Conservation (phyloP, 768 basidiomycete genomes). For the Auriscalpium vulgare region DNA sequence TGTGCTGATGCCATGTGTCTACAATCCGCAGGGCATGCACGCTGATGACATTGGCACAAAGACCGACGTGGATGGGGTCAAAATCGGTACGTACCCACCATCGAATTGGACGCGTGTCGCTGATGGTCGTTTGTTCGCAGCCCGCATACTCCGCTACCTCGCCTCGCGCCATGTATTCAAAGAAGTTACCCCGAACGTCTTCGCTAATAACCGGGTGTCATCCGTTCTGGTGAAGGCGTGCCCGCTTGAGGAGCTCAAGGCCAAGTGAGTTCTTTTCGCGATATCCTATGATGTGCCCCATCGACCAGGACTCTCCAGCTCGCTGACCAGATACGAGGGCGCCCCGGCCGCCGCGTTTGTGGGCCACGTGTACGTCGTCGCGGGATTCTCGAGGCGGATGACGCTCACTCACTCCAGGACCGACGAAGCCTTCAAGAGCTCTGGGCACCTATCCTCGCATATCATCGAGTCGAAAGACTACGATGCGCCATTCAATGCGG, state of each 20-base stretch:
- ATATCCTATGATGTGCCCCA: background rate
- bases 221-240: conserved; percentile 25
- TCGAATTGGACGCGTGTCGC: background rate
- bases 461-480: background rate
- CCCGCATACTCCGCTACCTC: conserved; percentile 30
- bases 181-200: conserved; percentile 30
- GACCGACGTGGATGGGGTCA: background rate
- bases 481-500: background rate
- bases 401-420: conserved; percentile 1
- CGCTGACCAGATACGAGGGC: conserved; percentile 9
- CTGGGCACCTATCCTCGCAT: background rate
- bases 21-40: conserved; percentile 4
- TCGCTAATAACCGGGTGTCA: conserved; percentile 32
- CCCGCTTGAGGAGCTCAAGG: conserved; percentile 15
- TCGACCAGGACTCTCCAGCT: background rate
- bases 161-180: conserved; percentile 31
- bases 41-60: conserved; percentile 3
- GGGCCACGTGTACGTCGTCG: conserved; percentile 11
- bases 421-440: conserved; percentile 1
- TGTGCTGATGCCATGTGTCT: background rate
- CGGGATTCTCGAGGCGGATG: background rate
- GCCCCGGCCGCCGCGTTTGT: conserved; percentile 14
- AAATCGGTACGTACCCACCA: background rate
- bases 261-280: background rate
- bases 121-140: conserved; percentile 14